phyloP scores from a whole-genome alignment of 1,284 basidiomycete species.

The Irpex sp. region DNA sequence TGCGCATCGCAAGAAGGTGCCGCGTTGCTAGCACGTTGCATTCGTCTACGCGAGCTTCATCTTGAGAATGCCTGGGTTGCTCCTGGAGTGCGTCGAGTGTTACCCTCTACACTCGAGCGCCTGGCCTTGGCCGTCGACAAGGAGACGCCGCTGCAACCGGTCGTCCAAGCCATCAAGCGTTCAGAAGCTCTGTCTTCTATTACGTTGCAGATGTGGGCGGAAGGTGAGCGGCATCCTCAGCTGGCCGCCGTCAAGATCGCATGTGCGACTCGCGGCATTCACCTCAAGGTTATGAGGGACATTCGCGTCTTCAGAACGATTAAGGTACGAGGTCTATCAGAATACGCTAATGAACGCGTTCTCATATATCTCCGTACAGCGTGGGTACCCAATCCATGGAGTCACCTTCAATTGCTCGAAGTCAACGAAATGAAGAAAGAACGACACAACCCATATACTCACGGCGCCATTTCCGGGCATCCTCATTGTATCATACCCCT shows the following conservation, averaged over 20 bases:
- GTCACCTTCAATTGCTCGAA: not conserved
- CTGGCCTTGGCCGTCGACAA: conserved; percentile 56
- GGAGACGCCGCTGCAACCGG: conserved; percentile 47
- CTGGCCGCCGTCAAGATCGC: conserved; percentile 24
- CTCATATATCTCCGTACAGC: not conserved
- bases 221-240: conserved; percentile 22
- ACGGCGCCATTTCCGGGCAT: not conserved
- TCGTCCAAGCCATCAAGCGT: conserved; percentile 33
- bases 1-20: conserved; percentile 46
- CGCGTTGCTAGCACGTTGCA: conserved; percentile 44
- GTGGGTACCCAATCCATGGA: conserved; percentile 1
- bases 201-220: conserved; percentile 27
- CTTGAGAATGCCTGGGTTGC: conserved; percentile 47
- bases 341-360: not conserved
- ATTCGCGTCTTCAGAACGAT: conserved; percentile 22
- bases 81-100: conserved; percentile 42
- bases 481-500: conserved; percentile 6
- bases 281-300: conserved; percentile 22
- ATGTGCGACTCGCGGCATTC: conserved; percentile 24
- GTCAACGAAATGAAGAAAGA: not conserved
- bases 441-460: not conserved
- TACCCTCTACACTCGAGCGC: conserved; percentile 47
- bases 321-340: conserved; percentile 2
- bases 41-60: conserved; percentile 45
- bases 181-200: conserved; percentile 19